These are phyloP conservation scores for Malassezia globosa DNA, from an alignment of 1,284 basidiomycete species.

Conservation along the genomic window DNA sequence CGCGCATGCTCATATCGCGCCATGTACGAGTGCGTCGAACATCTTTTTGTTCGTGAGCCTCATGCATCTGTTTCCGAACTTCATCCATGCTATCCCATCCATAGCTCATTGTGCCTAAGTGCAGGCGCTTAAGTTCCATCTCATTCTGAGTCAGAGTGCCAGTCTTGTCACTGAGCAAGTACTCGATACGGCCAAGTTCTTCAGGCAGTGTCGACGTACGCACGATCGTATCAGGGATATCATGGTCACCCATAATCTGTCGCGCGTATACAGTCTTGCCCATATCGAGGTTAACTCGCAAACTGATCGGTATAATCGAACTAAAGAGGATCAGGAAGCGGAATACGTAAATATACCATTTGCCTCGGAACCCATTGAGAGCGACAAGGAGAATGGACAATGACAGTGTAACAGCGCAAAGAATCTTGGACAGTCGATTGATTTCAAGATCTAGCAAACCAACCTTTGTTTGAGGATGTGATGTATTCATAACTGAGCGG, in stretches of 20 bases:
- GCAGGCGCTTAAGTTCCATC: slow-evolving; percentile 97
- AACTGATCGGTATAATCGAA: slow-evolving; percentile 95
- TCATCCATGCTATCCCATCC: slow-evolving; percentile 97
- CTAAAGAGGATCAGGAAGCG: slow-evolving; percentile 95
- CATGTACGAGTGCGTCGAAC: slow-evolving; percentile 52
- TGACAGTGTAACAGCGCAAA: slow-evolving; percentile 84
- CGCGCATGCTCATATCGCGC: slow-evolving; percentile 83
- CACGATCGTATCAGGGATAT: slow-evolving; percentile 91
- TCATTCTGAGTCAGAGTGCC: slow-evolving; percentile 96
- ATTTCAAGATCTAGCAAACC: slow-evolving; percentile 88
- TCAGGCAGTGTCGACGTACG: slow-evolving; percentile 92
- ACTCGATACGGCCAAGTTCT: slow-evolving; percentile 89
- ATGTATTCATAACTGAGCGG: slow-evolving; percentile 97
- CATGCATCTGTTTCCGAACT: slow-evolving; percentile 71
- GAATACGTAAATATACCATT: slow-evolving; percentile 93
- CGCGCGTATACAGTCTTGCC: slow-evolving; percentile 95
- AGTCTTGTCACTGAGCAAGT: slow-evolving; percentile 91
- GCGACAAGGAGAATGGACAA: slow-evolving; percentile 84
- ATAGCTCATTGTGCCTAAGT: slow-evolving; percentile 97
- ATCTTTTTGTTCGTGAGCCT: slow-evolving; percentile 54
- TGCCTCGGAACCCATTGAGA: slow-evolving; percentile 85
- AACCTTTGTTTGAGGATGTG: slow-evolving; percentile 87
- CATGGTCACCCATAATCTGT: slow-evolving; percentile 81
- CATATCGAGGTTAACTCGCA: slow-evolving; percentile 98
- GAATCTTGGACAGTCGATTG: slow-evolving; percentile 90